Evolutionary conservation across 2,329 filamentous ascomycete genomes (phyloP).

Genomic region (Samsoniella hepiali): DNA sequence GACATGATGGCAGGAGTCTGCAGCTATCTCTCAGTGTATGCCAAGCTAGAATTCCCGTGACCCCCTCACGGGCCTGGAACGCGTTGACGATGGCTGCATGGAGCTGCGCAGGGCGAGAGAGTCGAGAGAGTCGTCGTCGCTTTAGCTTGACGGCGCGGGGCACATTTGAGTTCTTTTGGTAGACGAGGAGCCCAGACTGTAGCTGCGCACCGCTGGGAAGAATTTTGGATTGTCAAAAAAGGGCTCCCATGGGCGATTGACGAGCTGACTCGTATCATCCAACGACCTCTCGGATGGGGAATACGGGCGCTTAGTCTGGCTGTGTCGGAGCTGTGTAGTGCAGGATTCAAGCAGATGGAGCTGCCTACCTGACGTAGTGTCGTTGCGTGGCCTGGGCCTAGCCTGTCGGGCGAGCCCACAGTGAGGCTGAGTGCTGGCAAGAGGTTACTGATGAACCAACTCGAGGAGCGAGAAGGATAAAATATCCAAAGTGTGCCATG

Average conservation of each 20-base stretch:
- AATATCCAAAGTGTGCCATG: background rate
- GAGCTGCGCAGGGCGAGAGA: background rate
- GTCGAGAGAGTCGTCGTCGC: background rate
- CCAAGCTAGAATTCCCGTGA: conserved; percentile 1
- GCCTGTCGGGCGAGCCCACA: background rate
- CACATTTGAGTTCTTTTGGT: conserved; percentile 13
- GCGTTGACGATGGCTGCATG: conserved; percentile 10
- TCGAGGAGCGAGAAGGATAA: background rate
- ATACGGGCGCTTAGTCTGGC: background rate
- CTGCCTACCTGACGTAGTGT: conserved; percentile 13
- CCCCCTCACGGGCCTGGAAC: conserved; percentile 12
- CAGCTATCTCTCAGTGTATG: conserved; percentile 7
- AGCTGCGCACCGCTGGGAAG: background rate
- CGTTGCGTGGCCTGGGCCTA: background rate
- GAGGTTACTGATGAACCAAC: background rate
- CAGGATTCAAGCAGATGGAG: conserved; percentile 5
- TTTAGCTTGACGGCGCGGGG: conserved; percentile 15
- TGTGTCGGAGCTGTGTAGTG: conserved; percentile 3
- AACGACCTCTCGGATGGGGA: background rate
- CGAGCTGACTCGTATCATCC: background rate
- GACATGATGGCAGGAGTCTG: conserved; percentile 40
- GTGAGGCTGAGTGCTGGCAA: background rate
- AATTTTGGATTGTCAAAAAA: too few species aligned
- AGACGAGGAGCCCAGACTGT: background rate
- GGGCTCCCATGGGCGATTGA: background rate